Conservation (phyloP, 805 yeast species). For the Candida ponderosae region DNA sequence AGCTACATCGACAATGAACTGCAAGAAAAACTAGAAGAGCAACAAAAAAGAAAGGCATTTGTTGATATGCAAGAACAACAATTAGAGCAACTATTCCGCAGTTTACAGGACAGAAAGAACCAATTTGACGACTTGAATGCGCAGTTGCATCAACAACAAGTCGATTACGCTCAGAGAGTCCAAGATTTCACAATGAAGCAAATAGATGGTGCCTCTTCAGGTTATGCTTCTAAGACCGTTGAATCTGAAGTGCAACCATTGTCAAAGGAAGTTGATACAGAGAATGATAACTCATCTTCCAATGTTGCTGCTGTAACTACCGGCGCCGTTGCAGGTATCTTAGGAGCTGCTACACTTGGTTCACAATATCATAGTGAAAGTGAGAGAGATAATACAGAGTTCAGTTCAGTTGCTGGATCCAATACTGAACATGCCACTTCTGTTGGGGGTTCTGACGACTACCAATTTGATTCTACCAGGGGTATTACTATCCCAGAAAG, state of each 20-base stretch:
- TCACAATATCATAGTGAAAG: conserved; percentile 18
- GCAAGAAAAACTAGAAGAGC: conserved; percentile 23
- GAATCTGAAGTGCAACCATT: conserved; percentile 11
- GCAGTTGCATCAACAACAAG: conserved; percentile 30
- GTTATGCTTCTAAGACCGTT: conserved; percentile 4
- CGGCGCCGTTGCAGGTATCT: conserved; percentile 8
- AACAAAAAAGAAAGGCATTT: conserved; percentile 26
- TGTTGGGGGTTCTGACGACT: conserved; percentile 17
- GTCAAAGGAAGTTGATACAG: too few relatives aligned
- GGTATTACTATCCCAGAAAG: conserved; percentile 25
- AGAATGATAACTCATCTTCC: too few relatives aligned
- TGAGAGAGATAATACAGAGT: conserved; percentile 20
- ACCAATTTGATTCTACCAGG: conserved; percentile 12
- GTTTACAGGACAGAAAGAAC: conserved; percentile 26
- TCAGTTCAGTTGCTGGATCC: conserved; percentile 14
- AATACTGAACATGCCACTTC: conserved; percentile 19
- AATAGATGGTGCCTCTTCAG: conserved; percentile 24
- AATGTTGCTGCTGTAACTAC: conserved; percentile 7
- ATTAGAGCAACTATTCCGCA: conserved; percentile 25
- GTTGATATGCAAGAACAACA: conserved; percentile 29
- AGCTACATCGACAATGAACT: conserved; percentile 20
- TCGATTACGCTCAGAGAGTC: conserved; percentile 28
- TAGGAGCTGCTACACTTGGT: conserved; percentile 4
- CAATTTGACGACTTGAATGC: conserved; percentile 30
- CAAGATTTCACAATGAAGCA: conserved; percentile 32